phyloP scores from a whole-genome alignment of 2,329 filamentous ascomycete species.

The Ophiostoma pallidulum region DNA sequence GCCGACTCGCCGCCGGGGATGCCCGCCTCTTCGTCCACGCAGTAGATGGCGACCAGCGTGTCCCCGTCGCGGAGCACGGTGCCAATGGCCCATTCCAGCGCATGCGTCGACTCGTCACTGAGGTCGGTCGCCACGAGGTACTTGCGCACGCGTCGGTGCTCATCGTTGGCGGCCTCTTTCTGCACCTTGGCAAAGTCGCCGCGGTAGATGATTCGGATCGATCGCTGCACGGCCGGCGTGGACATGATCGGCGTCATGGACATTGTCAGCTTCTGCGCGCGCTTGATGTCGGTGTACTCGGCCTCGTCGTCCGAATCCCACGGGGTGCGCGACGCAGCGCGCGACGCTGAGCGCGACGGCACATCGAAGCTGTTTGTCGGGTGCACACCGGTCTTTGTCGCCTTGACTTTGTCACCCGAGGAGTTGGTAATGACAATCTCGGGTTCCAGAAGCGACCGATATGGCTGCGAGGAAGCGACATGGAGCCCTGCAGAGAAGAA shows the following conservation, averaged over 20 bases:
- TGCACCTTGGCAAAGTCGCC: conserved; percentile 74
- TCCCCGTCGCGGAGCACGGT: conserved; percentile 91
- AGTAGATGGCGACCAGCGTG: conserved; percentile 86
- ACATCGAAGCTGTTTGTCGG: conserved; percentile 79
- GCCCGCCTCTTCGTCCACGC: conserved; percentile 76
- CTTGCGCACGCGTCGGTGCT: conserved; percentile 69
- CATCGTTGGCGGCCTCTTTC: conserved; percentile 61
- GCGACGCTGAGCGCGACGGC: conserved; percentile 42
- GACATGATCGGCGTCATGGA: conserved; percentile 71
- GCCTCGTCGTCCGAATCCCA: conserved; percentile 81
- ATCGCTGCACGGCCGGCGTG: conserved; percentile 66
- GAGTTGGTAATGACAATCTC: conserved; percentile 56
- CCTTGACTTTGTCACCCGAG: conserved; percentile 49
- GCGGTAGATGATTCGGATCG: conserved; percentile 81
- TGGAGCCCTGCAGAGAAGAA: conserved; percentile 32
- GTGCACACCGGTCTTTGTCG: conserved; percentile 54
- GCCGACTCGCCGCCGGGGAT: conserved; percentile 33
- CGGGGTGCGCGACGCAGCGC: conserved; percentile 42
- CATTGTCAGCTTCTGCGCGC: conserved; percentile 76
- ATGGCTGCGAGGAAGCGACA: conserved; percentile 43
- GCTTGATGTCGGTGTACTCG: conserved; percentile 73
- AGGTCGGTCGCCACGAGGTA: conserved; percentile 95
- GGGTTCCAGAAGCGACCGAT: conserved; percentile 58
- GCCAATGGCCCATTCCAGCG: conserved; percentile 94
- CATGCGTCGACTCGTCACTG: conserved; percentile 88